A percentile compares a stretch with the other conserved stretches of the same genome.
phyloP scores from a whole-genome alignment of 305 asterid genomes.

The Rubia tinctorum region DNA sequence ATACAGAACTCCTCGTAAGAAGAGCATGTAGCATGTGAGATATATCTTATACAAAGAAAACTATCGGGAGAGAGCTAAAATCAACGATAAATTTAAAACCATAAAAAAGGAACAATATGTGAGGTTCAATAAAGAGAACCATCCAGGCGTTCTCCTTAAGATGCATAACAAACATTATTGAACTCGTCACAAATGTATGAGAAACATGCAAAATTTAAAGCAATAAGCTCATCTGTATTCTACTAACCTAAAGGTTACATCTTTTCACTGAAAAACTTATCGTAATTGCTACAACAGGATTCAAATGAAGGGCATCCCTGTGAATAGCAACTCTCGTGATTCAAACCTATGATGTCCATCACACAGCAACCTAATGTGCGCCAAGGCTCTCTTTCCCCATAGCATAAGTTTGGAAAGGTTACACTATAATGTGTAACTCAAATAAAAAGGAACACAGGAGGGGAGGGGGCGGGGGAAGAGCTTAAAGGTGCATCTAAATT shows the following conservation, averaged over 20 bases:
- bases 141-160: not conserved
- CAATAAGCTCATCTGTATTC: slow-evolving; percentile 14
- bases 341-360: not conserved
- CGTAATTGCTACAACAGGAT: not conserved
- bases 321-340: not conserved
- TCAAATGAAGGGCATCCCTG: not conserved
- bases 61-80: not conserved
- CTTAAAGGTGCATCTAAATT: not conserved
- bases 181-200: not conserved
- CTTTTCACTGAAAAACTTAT: not conserved
- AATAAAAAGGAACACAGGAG: not conserved
- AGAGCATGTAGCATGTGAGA: not conserved
- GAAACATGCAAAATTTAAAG: not conserved
- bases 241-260: not conserved
- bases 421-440: not conserved
- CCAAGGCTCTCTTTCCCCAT: not conserved
- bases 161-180: not conserved
- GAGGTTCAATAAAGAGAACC: slow-evolving; percentile 1
- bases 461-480: not conserved
- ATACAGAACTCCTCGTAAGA: not conserved
- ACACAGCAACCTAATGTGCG: not conserved
- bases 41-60: not conserved
- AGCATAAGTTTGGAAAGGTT: not conserved
- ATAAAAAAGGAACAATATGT: not conserved
- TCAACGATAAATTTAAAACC: not conserved